A percentile compares a stretch with the other conserved stretches of the same genome.
Evolutionary conservation across 306 rosid genomes (phyloP).

Genomic region (Vachellia pachyceras): DNA sequence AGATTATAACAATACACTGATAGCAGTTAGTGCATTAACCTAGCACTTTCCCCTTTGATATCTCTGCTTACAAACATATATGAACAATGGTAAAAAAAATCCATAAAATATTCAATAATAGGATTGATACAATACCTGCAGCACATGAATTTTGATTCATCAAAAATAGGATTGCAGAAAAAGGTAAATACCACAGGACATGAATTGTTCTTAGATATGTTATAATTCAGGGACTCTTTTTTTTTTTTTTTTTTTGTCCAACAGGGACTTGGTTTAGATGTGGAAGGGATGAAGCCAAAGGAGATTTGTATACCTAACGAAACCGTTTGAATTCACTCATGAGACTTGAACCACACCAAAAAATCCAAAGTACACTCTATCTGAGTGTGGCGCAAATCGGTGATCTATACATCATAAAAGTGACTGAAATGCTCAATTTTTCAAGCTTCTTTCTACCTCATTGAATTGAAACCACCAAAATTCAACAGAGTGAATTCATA

Average conservation of each 20-base stretch:
- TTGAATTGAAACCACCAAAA: conserved; percentile 6
- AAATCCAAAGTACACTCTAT: not conserved
- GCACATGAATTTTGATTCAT: not conserved
- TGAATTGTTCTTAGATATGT: not conserved
- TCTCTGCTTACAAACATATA: not conserved
- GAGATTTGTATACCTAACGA: not conserved
- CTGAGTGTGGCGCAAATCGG: conserved; percentile 8
- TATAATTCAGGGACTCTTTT: too few relatives aligned
- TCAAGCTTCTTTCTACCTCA: conserved; percentile 8
- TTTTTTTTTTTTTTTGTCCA: too few relatives aligned
- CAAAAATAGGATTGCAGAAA: not conserved
- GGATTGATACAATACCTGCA: not conserved
- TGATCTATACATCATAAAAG: conserved; percentile 8
- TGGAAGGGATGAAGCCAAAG: too few relatives aligned
- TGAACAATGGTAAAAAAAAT: not conserved
- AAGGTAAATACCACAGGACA: not conserved
- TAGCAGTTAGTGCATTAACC: too few relatives aligned
- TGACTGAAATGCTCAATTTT: conserved; percentile 15
- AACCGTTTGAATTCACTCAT: not conserved
- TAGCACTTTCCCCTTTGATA: not conserved
- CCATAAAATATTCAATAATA: not conserved
- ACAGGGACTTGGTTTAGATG: too few relatives aligned
- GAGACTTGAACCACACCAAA: not conserved
- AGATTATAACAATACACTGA: too few relatives aligned
- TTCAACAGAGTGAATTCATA: not conserved